These are phyloP conservation scores for Candida golubevii DNA, from an alignment of 805 yeast genomes.

Conservation along the genomic window DNA sequence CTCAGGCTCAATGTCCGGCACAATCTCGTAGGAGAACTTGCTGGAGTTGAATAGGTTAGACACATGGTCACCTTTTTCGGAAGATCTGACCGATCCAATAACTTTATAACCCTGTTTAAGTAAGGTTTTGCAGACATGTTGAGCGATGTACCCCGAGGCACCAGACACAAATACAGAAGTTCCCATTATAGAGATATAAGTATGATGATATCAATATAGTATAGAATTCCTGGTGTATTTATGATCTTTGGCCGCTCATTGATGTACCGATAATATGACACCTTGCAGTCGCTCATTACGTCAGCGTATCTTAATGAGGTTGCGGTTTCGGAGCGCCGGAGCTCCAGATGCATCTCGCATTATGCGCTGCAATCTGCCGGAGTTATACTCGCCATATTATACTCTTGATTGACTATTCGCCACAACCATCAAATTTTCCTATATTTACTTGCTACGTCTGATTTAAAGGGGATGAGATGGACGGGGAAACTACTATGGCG, in stretches of 20 bases:
- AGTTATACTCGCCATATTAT: no score
- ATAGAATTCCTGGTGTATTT: no score
- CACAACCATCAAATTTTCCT: no score
- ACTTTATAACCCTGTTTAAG: slow-evolving; percentile 22
- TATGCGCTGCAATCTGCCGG: no score
- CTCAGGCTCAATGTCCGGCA: slow-evolving; percentile 43
- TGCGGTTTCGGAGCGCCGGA: no score
- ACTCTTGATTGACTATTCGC: no score
- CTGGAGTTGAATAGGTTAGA: slow-evolving; percentile 25
- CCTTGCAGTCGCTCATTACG: no score
- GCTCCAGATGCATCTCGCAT: no score
- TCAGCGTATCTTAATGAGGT: no score
- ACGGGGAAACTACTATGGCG: not conserved
- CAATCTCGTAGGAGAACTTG: slow-evolving; percentile 41
- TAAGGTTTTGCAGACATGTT: slow-evolving; percentile 21
- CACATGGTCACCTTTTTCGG: slow-evolving; percentile 19
- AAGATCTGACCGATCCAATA: slow-evolving; percentile 26
- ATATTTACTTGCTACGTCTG: no score
- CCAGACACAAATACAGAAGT: slow-evolving; percentile 27
- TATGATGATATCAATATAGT: not conserved
- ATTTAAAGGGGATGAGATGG: not conserved
- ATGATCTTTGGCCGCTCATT: no score
- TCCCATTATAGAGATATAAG: not conserved
- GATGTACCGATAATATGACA: no score
- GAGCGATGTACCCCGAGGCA: slow-evolving; percentile 33